Evolutionary conservation across 805 yeast genomes (phyloP), one percentile per base, ranked within the genome.

Genomic region (Ogataea nitratoaversa): DNA sequence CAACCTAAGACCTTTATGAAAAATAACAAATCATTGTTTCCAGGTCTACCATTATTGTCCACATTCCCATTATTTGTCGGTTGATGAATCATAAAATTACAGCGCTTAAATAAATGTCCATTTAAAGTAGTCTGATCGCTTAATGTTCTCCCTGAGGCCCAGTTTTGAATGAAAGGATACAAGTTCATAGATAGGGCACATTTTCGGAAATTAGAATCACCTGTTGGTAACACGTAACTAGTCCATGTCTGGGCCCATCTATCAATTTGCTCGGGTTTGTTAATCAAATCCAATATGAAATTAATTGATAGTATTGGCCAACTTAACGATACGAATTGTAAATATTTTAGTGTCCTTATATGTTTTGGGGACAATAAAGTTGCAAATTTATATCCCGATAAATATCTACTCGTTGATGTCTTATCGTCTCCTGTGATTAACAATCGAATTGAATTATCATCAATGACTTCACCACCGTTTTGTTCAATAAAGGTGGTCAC

Each of bases 281-380:
- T 47, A 2, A 75, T 50, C 41, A 82, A 71, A 42, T 80, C 82
- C 5, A 59, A 55, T 3, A 87, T 64, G 48, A 74, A 88, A 8
- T 61, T 54, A 41, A 74, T 72, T 3, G 86, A 79, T 23, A 89
- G 53, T 16, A 84, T 72, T 2, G 97, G 97, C 95, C 95, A 88
- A 2, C 91, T 90, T 32, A 88, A 55, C 0, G 91, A 85, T 14
- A 88, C 58, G 2, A 83, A 78, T 53, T 86, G 93, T 8, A 89
- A 57, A 56, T 83, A 89, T 53, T 88, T 89, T 8, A 80, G 70
- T 35, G 89, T 85, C 28, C 96, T 65, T 16, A 76, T 68, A 41
- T 74, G 71, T 23, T 68, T 69, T 29, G 71, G 71, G 0, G 91
- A 71, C 1, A 89, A 61, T 25, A 85, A 65, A 2, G 90, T 90